phyloP scores from a whole-genome alignment of 192 early-diverging fungal species.

The Coemansia sp. region DNA sequence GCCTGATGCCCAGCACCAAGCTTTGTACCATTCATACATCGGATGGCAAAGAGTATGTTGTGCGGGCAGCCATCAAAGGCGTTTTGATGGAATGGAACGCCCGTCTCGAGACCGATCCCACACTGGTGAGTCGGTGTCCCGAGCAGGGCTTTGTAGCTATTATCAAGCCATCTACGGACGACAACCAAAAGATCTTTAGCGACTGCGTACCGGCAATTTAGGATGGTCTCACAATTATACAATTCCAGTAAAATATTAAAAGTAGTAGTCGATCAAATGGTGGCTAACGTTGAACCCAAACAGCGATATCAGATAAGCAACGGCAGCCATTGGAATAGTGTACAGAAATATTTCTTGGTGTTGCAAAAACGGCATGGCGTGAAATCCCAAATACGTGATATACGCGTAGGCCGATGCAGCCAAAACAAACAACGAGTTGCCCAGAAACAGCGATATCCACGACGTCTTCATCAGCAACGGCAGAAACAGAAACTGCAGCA shows the following conservation, averaged over 20 bases:
- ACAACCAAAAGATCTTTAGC: constrained; percentile 26
- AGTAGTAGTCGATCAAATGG: constrained; percentile 74
- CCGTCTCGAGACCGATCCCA: constrained; percentile 20
- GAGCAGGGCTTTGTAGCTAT: constrained; percentile 32
- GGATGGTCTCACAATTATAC: not conserved
- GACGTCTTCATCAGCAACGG: constrained; percentile 73
- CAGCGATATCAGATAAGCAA: constrained; percentile 62
- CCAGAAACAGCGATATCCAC: constrained; percentile 82
- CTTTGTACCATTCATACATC: constrained; percentile 31
- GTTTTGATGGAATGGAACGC: constrained; percentile 46
- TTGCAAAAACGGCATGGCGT: constrained; percentile 92
- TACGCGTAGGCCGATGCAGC: constrained; percentile 80
- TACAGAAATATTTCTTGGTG: constrained; percentile 88
- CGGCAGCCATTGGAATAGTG: constrained; percentile 69
- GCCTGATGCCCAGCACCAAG: constrained; percentile 35
- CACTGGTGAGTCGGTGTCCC: constrained; percentile 11
- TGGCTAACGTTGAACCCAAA: constrained; percentile 80
- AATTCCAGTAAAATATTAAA: constrained; percentile 31
- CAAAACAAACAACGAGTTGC: constrained; percentile 84
- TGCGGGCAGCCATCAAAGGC: constrained; percentile 43
- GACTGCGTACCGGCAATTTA: constrained; percentile 19
- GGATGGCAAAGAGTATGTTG: constrained; percentile 12
- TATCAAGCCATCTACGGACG: constrained; percentile 35
- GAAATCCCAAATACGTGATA: constrained; percentile 92
- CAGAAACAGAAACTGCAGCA: constrained; percentile 92